Conservation (phyloP, 140 eudicot genomes). For the Stevia rebaudiana region DNA sequence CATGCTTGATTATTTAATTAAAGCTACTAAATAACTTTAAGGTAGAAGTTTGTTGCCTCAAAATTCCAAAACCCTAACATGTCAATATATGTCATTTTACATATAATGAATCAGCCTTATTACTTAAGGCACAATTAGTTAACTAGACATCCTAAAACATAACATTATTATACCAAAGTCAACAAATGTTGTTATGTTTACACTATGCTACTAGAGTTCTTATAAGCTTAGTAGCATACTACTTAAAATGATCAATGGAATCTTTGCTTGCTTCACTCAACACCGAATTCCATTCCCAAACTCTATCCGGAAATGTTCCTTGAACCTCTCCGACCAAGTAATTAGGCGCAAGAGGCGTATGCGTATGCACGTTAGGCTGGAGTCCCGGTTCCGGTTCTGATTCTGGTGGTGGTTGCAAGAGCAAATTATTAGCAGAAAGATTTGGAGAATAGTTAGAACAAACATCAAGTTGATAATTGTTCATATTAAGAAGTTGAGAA, state of each 20-base stretch:
- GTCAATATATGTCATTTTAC: conserved; percentile 8
- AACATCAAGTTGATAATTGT: conserved; percentile 22
- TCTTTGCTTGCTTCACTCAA: conserved; percentile 43
- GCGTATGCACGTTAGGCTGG: conserved; percentile 12
- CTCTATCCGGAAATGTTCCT: conserved; percentile 39
- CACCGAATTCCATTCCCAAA: conserved; percentile 72
- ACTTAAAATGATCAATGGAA: conserved; percentile 53
- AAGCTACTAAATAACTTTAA: not conserved
- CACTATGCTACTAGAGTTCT: not conserved
- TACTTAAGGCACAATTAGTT: not conserved
- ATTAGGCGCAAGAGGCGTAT: conserved; percentile 24
- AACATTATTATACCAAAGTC: not conserved
- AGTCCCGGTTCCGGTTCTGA: not conserved
- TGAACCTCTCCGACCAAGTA: conserved; percentile 33
- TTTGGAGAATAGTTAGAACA: conserved; percentile 14
- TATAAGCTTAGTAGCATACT: conserved; percentile 15
- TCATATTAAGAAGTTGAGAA: conserved; percentile 25
- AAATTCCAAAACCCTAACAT: not conserved
- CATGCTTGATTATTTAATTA: no score
- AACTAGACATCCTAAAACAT: conserved; percentile 1
- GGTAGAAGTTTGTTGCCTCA: not conserved
- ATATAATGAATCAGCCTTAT: conserved; percentile 1
- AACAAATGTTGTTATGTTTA: not conserved
- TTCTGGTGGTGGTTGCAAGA: conserved; percentile 11
- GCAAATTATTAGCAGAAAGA: conserved; percentile 9